Conservation (phyloP, 2,329 filamentous ascomycete genomes). For the Penicillium sp. region DNA sequence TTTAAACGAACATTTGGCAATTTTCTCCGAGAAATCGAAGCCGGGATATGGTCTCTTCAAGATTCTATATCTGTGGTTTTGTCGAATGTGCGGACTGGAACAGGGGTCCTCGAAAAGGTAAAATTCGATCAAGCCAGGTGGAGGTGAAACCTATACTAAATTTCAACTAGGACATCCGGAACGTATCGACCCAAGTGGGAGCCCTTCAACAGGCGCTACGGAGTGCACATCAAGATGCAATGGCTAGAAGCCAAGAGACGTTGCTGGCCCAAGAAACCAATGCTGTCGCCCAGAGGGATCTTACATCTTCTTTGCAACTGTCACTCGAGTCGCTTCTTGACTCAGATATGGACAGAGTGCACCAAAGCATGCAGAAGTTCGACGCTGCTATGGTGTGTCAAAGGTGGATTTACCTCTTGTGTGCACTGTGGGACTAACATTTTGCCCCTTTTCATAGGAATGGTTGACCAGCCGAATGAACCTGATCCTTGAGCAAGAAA, state of each 20-base stretch:
- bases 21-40: constrained; percentile 28
- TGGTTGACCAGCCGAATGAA: constrained; percentile 31
- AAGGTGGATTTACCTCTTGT: not conserved
- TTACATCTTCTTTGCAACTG: constrained; percentile 31
- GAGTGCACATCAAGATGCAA: constrained; percentile 27
- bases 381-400: constrained; percentile 37
- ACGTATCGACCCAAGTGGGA: constrained; percentile 24
- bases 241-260: constrained; percentile 29
- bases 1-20: constrained; percentile 26
- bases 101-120: constrained; percentile 25
- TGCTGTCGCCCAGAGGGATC: constrained; percentile 25
- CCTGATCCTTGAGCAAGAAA: constrained; percentile 34
- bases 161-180: constrained; percentile 31
- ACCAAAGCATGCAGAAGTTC: constrained; percentile 30
- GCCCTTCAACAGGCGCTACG: constrained; percentile 27
- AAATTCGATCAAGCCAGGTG: not conserved
- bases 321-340: constrained; percentile 35
- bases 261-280: constrained; percentile 28
- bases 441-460: constrained; percentile 22
- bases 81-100: constrained; percentile 17
- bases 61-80: constrained; percentile 22
- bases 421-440: constrained; percentile 5
- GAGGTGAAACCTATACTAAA: constrained; percentile 1
- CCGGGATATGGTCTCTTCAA: constrained; percentile 22
- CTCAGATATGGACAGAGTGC: constrained; percentile 30